Evolutionary conservation across 495 filamentous ascomycete genomes (phyloP).

Genomic region (Lasiosphaeria miniovina): DNA sequence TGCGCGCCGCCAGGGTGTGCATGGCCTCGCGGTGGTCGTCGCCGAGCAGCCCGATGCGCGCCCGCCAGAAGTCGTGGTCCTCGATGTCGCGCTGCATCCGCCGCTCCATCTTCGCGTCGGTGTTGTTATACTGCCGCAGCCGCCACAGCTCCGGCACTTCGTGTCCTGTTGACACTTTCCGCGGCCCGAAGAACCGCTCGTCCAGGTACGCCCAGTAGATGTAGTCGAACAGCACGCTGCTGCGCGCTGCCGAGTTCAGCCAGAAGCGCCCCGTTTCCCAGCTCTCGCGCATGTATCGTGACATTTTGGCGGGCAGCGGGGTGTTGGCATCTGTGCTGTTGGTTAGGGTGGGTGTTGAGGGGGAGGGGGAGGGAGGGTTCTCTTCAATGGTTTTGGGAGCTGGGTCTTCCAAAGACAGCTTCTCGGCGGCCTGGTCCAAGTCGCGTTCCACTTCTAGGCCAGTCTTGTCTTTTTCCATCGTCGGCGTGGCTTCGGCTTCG

Average conservation of each 20-base stretch:
- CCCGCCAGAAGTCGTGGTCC: background rate
- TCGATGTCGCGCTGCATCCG: background rate
- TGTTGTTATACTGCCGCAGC: too few relatives aligned
- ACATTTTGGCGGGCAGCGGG: slow-evolving; percentile 8
- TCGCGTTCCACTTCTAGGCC: too few relatives aligned
- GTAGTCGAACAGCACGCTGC: slow-evolving; percentile 29
- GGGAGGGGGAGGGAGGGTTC: too few relatives aligned
- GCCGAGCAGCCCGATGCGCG: slow-evolving; percentile 21
- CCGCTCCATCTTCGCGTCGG: slow-evolving; percentile 9
- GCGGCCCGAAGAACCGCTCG: slow-evolving; percentile 22
- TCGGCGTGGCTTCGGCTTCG: background rate
- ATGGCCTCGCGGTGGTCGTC: slow-evolving; percentile 14
- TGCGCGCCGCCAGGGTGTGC: slow-evolving; percentile 19
- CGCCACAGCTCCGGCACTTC: too few relatives aligned
- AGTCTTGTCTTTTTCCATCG: too few relatives aligned
- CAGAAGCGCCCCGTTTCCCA: slow-evolving; percentile 34
- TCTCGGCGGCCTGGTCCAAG: too few relatives aligned
- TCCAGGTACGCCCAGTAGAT: slow-evolving; percentile 26
- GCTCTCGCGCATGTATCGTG: slow-evolving; percentile 26
- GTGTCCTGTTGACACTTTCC: too few relatives aligned
- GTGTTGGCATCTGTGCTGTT: background rate
- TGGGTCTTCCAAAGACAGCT: too few relatives aligned
- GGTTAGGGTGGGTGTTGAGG: too few relatives aligned
- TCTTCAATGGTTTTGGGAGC: background rate
- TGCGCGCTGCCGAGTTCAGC: slow-evolving; percentile 28